Evolutionary conservation across 345 rosid species (phyloP).

Genomic region (Toxicodendron radicans): DNA sequence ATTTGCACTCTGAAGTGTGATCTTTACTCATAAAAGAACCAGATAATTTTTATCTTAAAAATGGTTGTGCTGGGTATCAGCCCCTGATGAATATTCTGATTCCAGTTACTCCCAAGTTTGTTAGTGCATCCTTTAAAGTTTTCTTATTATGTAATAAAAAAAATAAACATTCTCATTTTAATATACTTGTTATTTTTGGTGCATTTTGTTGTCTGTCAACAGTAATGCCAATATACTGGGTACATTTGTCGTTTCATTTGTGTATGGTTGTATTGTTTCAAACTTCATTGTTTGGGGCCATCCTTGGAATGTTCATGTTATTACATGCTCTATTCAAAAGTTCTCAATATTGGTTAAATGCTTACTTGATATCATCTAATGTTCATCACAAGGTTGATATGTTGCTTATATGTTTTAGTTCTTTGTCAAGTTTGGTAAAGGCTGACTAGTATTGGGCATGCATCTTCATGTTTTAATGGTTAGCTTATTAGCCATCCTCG

Average conservation of each 20-base stretch:
- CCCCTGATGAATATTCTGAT: background rate
- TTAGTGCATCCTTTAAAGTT: background rate
- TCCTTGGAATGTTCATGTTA: background rate
- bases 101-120: background rate
- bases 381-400: background rate
- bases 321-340: background rate
- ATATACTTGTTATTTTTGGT: background rate
- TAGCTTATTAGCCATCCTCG: background rate
- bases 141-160: background rate
- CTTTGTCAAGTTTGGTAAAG: background rate
- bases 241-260: background rate
- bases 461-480: background rate
- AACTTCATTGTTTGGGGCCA: background rate
- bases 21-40: too few relatives aligned
- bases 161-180: background rate
- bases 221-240: background rate
- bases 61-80: background rate
- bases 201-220: background rate
- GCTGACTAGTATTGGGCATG: background rate
- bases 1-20: too few relatives aligned
- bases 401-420: background rate
- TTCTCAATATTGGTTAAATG: background rate
- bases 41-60: too few relatives aligned
- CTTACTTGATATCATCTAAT: background rate
- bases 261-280: too few relatives aligned